These are phyloP conservation scores for Exophiala sideris DNA, from an alignment of 2,329 filamentous ascomycete species.

Conservation along the genomic window DNA sequence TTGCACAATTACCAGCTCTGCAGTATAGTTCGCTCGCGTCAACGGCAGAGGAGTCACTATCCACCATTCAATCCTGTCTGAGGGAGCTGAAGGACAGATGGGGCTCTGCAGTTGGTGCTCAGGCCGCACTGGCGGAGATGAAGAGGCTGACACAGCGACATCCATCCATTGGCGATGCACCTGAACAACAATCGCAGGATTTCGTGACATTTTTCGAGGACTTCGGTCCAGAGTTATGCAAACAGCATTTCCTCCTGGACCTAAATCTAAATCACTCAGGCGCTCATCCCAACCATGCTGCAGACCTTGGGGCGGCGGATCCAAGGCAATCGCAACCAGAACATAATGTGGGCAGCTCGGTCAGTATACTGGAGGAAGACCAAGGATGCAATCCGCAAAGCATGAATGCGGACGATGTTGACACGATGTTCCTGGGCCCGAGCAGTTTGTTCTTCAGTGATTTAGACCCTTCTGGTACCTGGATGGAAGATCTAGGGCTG, in stretches of 20 bases:
- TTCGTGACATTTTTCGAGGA: conserved; percentile 9
- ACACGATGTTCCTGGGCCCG: not conserved
- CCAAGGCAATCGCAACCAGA: not conserved
- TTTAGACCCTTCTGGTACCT: conserved; percentile 6
- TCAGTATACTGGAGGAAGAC: not conserved
- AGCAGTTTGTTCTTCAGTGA: conserved; percentile 2
- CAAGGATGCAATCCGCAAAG: not conserved
- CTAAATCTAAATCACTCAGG: not conserved
- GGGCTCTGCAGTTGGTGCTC: conserved; percentile 10
- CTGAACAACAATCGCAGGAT: not conserved
- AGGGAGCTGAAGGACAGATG: conserved; percentile 7
- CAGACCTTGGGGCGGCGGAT: not conserved
- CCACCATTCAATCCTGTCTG: conserved; percentile 7
- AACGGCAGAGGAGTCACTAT: conserved; percentile 6
- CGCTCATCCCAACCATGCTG: not conserved
- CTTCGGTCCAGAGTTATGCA: conserved; percentile 14
- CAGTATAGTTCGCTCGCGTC: not conserved
- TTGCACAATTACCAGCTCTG: conserved; percentile 4
- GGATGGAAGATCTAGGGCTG: conserved; percentile 12
- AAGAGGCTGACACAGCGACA: conserved; percentile 1
- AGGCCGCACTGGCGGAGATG: conserved; percentile 5
- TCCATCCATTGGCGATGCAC: not conserved
- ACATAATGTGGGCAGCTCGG: not conserved
- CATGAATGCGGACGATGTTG: not conserved
- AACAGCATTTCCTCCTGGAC: conserved; percentile 1